Conservation (phyloP, 768 basidiomycete genomes). For the Suillus hirtellus region DNA sequence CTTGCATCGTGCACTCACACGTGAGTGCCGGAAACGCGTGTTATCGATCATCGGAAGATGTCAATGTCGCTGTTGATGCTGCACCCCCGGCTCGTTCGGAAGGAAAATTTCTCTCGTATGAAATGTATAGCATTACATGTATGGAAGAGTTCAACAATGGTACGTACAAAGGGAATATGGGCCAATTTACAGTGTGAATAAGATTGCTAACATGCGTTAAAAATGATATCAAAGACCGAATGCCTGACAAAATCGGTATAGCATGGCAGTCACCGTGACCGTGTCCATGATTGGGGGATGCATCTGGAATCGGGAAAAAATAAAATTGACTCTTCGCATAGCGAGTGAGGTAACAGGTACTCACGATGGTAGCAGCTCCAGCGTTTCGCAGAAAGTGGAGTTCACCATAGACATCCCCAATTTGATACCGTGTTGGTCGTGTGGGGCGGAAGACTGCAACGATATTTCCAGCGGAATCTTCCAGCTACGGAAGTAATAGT, state of each 20-base stretch:
- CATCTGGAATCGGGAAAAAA: constrained; percentile 47
- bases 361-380: constrained; percentile 81
- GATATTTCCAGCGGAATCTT: constrained; percentile 65
- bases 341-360: constrained; percentile 19
- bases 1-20: constrained; percentile 35
- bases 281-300: constrained; percentile 91
- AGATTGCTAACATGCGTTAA: constrained; percentile 16
- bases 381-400: constrained; percentile 79
- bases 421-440: constrained; percentile 75
- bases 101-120: constrained; percentile 27
- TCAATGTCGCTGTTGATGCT: constrained; percentile 17
- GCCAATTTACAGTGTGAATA: constrained; percentile 35
- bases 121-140: constrained; percentile 33
- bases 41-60: constrained; percentile 19
- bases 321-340: constrained; percentile 25
- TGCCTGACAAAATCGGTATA: constrained; percentile 73
- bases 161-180: constrained; percentile 32
- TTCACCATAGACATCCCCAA: constrained; percentile 86
- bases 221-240: constrained; percentile 43
- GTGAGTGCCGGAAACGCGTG: constrained; percentile 32
- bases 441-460: constrained; percentile 83
- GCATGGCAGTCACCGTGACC: constrained; percentile 82
- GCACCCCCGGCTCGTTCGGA: constrained; percentile 22
- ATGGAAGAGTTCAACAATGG: constrained; percentile 26
- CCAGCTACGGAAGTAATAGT: constrained; percentile 49